Base-by-base conservation (phyloP, 129 eudicot species). In the Escallonia herrerae region DNA sequence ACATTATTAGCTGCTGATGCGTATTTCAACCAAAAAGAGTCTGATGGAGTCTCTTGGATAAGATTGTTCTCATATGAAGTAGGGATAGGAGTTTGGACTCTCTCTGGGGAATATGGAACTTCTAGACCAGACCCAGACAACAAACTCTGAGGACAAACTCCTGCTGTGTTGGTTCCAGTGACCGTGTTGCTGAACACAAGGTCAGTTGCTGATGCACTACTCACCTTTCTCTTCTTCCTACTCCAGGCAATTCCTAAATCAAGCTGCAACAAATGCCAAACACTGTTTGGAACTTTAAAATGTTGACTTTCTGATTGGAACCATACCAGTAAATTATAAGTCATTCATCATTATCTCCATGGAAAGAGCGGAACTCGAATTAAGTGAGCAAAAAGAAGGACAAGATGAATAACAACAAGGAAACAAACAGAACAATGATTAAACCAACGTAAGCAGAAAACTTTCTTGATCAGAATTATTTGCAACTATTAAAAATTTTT, bases 201-300 rank as follows among this genome's bases (percentile, higher is more conserved):
- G 33, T 22, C 33, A 22, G 33, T 22, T 22, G 33, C 33, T 22
- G 33, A 22, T 22, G 33, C 33, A 22, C 33, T n/a, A 3, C 54
- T 7, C 12, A 49, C 8, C 66, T 45, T 62, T 62, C 66, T 62
- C 54, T 22, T 62, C 8, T 40, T 59, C 41, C 66, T 7, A n/a
- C 22, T 22, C 48, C 37, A 47, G 40, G 54, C 14, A 62, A 62
- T 45, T 14, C 66, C 66, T 9, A 62, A 45, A 62, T 62, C n/a
- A n/a, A 62, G 40, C 66, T 62, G 53, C 66, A 62, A 60, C 40
- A 62, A 62, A 39, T 44, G 22, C 66, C 13, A 45, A 6, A n/a
- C 54, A 62, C 13, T 45, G n/a, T 43, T 7, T 62, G 40, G 6
- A 62, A 42, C 53, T 2, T 45, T 6, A 43, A 43, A 13, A 3